These are phyloP conservation scores for Corylus heterophylla DNA, from an alignment of 306 rosid species.

Conservation along the genomic window DNA sequence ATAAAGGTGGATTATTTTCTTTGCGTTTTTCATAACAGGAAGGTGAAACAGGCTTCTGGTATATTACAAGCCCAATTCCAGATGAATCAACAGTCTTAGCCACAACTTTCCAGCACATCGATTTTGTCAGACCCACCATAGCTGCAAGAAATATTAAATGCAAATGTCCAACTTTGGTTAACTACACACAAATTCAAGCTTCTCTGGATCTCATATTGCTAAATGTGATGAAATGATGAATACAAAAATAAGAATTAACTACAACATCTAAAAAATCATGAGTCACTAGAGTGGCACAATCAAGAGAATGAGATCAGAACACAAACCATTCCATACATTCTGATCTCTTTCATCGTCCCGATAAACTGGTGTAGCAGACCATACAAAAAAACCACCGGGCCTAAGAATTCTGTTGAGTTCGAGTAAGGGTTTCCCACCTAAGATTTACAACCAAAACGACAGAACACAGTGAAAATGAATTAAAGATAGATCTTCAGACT, in stretches of 20 bases:
- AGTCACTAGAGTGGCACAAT: not conserved
- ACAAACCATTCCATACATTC: slow-evolving; percentile 81
- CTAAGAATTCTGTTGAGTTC: slow-evolving; percentile 94
- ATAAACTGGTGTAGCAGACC: slow-evolving; percentile 98
- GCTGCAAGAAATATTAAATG: slow-evolving; percentile 57
- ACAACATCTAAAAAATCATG: not conserved
- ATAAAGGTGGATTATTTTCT: slow-evolving; percentile 61
- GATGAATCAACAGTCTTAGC: slow-evolving; percentile 63
- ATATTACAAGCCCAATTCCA: slow-evolving; percentile 91
- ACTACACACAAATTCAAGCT: slow-evolving; percentile 13
- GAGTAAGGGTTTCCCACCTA: slow-evolving; percentile 85
- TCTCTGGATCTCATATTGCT: not conserved
- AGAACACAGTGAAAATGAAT: slow-evolving; percentile 5
- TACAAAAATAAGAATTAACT: not conserved
- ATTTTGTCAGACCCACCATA: slow-evolving; percentile 61
- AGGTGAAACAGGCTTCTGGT: slow-evolving; percentile 77
- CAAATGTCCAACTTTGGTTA: slow-evolving; percentile 21
- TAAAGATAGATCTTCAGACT: slow-evolving; percentile 1
- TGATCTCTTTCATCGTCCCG: slow-evolving; percentile 68
- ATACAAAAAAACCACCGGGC: slow-evolving; percentile 91
- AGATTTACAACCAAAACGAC: slow-evolving; percentile 21
- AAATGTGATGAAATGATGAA: not conserved
- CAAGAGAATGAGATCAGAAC: slow-evolving; percentile 8
- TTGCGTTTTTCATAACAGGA: slow-evolving; percentile 63
- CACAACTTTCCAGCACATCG: slow-evolving; percentile 87